A percentile compares a stretch with the other conserved stretches of the same genome.
These are phyloP conservation scores for Vanrija pseudolonga DNA, from an alignment of 1,284 basidiomycete species.

Conservation along the genomic window DNA sequence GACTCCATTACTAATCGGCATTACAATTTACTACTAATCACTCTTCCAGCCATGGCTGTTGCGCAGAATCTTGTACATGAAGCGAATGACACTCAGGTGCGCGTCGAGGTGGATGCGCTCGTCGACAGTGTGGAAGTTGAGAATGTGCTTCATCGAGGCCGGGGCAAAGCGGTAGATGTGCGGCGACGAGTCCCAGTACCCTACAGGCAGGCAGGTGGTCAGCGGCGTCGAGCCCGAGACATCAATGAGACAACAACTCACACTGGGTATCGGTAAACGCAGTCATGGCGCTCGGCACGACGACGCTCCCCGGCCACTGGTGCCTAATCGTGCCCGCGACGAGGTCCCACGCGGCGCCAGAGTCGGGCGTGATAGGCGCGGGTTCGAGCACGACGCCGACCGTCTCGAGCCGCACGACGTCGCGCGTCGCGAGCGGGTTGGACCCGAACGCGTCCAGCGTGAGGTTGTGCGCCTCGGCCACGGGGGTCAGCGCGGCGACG, in stretches of 20 bases:
- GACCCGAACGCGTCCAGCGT: conserved; percentile 14
- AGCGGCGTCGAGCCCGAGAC: too few species aligned
- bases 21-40: too few species aligned
- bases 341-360: conserved; percentile 13
- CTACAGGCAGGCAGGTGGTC: too few species aligned
- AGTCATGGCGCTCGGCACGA: conserved; percentile 19
- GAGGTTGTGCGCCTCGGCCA: conserved; percentile 12
- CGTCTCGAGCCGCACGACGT: conserved; percentile 16
- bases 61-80: conserved; percentile 20
- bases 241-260: neutral
- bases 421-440: conserved; percentile 7
- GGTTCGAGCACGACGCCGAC: conserved; percentile 13
- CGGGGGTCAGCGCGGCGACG: conserved; percentile 6
- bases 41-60: conserved; percentile 16
- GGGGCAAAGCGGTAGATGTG: conserved; percentile 31
- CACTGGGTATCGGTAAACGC: conserved; percentile 19
- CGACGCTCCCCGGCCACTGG: conserved; percentile 13
- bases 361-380: conserved; percentile 16
- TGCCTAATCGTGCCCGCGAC: conserved; percentile 20
- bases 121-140: conserved; percentile 26
- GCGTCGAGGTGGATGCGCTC: conserved; percentile 26
- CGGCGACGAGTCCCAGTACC: conserved; percentile 21
- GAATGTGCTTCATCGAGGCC: conserved; percentile 7
- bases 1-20: too few species aligned
- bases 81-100: conserved; percentile 17